A percentile compares a stretch with the other conserved stretches of the same genome.
Evolutionary conservation across 495 filamentous ascomycete genomes (phyloP).

Genomic region (Hypomontagnella submonticulosa): DNA sequence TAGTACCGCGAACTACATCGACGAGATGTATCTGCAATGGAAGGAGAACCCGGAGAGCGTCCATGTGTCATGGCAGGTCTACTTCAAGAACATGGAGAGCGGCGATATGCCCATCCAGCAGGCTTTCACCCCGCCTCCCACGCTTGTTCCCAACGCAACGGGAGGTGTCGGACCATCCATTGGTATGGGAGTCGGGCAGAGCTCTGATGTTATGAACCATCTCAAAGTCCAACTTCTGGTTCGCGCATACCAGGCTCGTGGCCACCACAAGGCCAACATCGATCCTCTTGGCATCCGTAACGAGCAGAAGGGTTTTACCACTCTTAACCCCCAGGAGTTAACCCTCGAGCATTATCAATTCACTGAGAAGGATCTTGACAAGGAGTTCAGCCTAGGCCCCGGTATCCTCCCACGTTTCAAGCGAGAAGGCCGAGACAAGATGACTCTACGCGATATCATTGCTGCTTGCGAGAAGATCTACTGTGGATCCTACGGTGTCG

Average conservation of each 20-base stretch:
- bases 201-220: conserved; percentile 91
- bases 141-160: conserved; percentile 80
- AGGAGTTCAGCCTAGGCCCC: conserved; percentile 91
- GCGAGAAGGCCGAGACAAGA: conserved; percentile 86
- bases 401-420: conserved; percentile 96
- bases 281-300: conserved; percentile 94
- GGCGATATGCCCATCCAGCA: conserved; percentile 97
- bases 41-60: conserved; percentile 92
- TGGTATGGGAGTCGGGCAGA: conserved; percentile 72
- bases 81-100: conserved; percentile 99
- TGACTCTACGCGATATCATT: conserved; percentile 96
- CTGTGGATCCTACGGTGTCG: conserved; percentile 94
- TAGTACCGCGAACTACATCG: conserved; percentile 97
- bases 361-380: conserved; percentile 91
- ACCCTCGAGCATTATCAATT: conserved; percentile 93
- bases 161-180: conserved; percentile 81
- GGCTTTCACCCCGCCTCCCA: conserved; percentile 95
- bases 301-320: conserved; percentile 85
- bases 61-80: conserved; percentile 98
- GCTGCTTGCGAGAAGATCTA: conserved; percentile 93
- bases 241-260: conserved; percentile 96
- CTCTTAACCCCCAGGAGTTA: conserved; percentile 90
- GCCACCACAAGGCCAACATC: conserved; percentile 97
- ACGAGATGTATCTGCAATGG: conserved; percentile 99
- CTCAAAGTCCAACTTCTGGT: conserved; percentile 97